These are phyloP conservation scores for Stenogyne calaminthoides DNA, from an alignment of 305 asterid species.

Conservation along the genomic window DNA sequence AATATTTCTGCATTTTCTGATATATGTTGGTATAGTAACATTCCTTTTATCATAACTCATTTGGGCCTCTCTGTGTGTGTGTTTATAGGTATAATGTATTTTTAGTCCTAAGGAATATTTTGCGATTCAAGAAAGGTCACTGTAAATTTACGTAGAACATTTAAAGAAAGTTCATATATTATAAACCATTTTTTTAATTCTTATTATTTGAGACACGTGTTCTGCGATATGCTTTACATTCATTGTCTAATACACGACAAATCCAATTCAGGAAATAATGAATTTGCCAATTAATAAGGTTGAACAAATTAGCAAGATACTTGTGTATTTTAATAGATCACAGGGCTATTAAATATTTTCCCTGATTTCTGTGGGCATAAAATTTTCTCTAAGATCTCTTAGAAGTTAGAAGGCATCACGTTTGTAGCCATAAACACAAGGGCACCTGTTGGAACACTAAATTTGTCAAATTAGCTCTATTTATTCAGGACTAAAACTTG, in stretches of 20 bases:
- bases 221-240: not conserved
- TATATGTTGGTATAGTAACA: not conserved
- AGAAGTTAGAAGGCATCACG: no score
- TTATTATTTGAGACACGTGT: not conserved
- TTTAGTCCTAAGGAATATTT: not conserved
- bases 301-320: not conserved
- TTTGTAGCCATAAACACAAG: not conserved
- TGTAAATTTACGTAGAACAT: not conserved
- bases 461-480: not conserved
- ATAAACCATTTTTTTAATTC: not conserved
- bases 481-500: not conserved
- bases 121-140: not conserved
- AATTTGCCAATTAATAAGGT: not conserved
- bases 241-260: not conserved
- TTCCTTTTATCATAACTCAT: not conserved
- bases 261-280: not conserved
- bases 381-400: not conserved
- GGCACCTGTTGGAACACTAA: not conserved
- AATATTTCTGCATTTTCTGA: not conserved
- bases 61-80: not conserved
- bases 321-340: not conserved
- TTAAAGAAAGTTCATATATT: not conserved
- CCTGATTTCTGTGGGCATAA: slow-evolving; percentile 4
- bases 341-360: not conserved
- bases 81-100: no score